These are phyloP conservation scores for Coniochaeta ligniaria DNA, from an alignment of 2,329 filamentous ascomycete species.

Conservation along the genomic window DNA sequence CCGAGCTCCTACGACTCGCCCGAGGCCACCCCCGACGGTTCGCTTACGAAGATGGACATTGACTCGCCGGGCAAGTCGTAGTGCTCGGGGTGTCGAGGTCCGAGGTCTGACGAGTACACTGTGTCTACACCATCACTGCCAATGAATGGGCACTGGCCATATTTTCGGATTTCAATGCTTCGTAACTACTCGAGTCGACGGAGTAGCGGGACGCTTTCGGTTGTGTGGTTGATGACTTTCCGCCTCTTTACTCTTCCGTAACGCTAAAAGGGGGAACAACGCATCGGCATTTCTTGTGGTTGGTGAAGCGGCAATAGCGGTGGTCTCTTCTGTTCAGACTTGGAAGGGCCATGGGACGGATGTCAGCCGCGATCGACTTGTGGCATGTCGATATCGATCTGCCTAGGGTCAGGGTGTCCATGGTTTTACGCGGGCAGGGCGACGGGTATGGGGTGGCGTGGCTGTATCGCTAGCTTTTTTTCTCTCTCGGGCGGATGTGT, in stretches of 20 bases:
- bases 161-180: neutral
- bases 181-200: neutral
- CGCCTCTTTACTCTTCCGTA: neutral
- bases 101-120: neutral
- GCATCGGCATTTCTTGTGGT: neutral
- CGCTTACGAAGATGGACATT: slow-evolving; percentile 5
- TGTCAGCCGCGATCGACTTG: neutral
- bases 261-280: neutral
- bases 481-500: neutral
- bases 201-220: neutral
- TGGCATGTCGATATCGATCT: neutral
- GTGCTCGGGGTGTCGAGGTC: neutral
- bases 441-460: neutral
- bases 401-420: neutral
- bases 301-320: neutral
- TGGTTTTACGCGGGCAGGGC: neutral
- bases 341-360: neutral
- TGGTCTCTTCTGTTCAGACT: neutral
- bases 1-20: slow-evolving; percentile 24
- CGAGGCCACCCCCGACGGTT: slow-evolving; percentile 11
- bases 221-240: neutral
- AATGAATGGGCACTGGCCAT: neutral
- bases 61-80: slow-evolving; percentile 5
- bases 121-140: neutral
- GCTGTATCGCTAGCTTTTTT: neutral